phyloP scores from a whole-genome alignment of 331 rosid species.

The Malus hybrid region DNA sequence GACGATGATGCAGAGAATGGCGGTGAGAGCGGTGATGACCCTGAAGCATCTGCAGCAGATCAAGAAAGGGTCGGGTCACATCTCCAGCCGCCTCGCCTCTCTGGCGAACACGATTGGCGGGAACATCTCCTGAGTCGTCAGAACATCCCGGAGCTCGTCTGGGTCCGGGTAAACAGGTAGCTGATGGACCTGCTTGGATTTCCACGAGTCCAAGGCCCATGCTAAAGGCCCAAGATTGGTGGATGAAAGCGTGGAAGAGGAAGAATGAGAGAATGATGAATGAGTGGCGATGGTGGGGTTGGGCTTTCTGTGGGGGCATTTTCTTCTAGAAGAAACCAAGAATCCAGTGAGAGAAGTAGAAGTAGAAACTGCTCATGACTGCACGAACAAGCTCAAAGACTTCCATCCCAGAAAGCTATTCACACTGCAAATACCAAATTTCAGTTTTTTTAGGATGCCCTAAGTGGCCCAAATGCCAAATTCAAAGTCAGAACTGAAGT shows the following conservation, averaged over 20 bases:
- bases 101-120: constrained; percentile 41
- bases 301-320: constrained; percentile 1
- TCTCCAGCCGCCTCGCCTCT: constrained; percentile 37
- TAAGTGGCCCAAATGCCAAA: no score
- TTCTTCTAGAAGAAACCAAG: constrained; percentile 24
- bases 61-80: not conserved
- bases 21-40: no score
- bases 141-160: constrained; percentile 24
- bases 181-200: constrained; percentile 31
- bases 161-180: constrained; percentile 32
- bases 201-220: constrained; percentile 37
- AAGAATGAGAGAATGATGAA: constrained; percentile 9
- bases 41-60: no score
- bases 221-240: no score
- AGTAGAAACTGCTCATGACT: constrained; percentile 14
- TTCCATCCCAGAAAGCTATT: constrained; percentile 52
- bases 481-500: no score
- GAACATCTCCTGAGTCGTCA: constrained; percentile 25
- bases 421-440: no score
- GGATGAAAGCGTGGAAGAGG: constrained; percentile 40
- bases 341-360: constrained; percentile 11
- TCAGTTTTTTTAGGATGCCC: no score
- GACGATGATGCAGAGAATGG: no score
- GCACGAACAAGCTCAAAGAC: constrained; percentile 42
- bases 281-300: not conserved